Evolutionary conservation across 306 rosid species (phyloP), one percentile per base, ranked within the genome.

Genomic region (Senna tora): DNA sequence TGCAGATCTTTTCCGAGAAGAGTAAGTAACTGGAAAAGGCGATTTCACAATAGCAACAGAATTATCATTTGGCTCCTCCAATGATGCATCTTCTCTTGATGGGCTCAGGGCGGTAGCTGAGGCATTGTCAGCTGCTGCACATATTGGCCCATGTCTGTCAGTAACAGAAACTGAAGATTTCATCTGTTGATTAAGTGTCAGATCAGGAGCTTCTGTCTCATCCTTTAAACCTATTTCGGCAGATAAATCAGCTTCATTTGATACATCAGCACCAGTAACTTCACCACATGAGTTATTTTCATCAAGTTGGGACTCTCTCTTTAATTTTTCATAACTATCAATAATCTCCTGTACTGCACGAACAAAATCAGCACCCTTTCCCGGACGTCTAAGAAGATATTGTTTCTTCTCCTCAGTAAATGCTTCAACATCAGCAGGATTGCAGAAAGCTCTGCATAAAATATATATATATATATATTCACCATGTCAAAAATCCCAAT

Each of bases 401-500:
- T 87, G 97, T 76, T 93, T 93, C 84, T 87, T 93, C 87, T 91
- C 98, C 75, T 93, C 98, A 0, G 97, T 91, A 83, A 93, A 93
- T 79, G 96, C 88, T 80, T 93, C 98, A 5, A 93, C 94, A 84
- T 93, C 98, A 80, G 94, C 88, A 73, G 96, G 98, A 79, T 85
- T 91, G 84, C 98, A 93, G 81, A 89, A 91, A 49, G 97, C 98
- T 80, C 98, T 93, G 84, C 81, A 83, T 51, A 59, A 69, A 45
- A 79, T 75, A 71, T 73, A 75, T n/a, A n/a, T n/a, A 70, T 72
- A 69, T 39, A 77, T 36, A 36, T 36, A 77, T 69, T 72, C 70
- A 62, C 14, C 12, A 63, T 28, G 72, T 5, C 25, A 67, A 67
- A 14, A 22, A 54, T 7, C 30, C 15, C 64, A 57, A 5, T 5